These are phyloP conservation scores for Saraca asoca DNA, from an alignment of 331 rosid species.

Conservation along the genomic window DNA sequence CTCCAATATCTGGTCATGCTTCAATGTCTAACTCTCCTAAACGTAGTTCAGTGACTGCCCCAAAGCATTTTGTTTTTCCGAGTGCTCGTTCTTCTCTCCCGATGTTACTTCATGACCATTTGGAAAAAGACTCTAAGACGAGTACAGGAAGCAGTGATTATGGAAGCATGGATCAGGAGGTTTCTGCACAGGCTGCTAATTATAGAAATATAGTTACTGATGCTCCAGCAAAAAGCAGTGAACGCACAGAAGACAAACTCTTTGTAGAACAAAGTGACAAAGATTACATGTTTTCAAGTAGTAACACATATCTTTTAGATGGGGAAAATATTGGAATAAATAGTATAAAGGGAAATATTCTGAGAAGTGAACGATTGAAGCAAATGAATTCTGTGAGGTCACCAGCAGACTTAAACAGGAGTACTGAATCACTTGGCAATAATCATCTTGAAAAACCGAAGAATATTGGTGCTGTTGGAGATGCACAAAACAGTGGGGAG, in stretches of 20 bases:
- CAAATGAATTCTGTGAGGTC: constrained; percentile 86
- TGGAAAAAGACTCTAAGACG: constrained; percentile 43
- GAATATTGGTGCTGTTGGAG: constrained; percentile 52
- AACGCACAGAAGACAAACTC: constrained; percentile 47
- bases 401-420: constrained; percentile 52
- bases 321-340: constrained; percentile 38
- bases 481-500: constrained; percentile 50
- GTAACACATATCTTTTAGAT: constrained; percentile 34
- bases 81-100: constrained; percentile 52
- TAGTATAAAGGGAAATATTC: constrained; percentile 43
- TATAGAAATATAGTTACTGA: constrained; percentile 23
- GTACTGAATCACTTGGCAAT: constrained; percentile 42
- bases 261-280: constrained; percentile 32
- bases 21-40: constrained; percentile 43
- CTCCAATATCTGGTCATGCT: constrained; percentile 57
- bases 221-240: constrained; percentile 33
- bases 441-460: constrained; percentile 47
- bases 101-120: constrained; percentile 37
- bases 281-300: constrained; percentile 39
- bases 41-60: constrained; percentile 40
- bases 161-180: constrained; percentile 40
- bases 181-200: constrained; percentile 33
- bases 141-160: constrained; percentile 42
- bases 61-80: constrained; percentile 39
- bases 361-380: constrained; percentile 58